phyloP scores from a whole-genome alignment of 2,329 filamentous ascomycete genomes.

The Aureobasidium musti region DNA sequence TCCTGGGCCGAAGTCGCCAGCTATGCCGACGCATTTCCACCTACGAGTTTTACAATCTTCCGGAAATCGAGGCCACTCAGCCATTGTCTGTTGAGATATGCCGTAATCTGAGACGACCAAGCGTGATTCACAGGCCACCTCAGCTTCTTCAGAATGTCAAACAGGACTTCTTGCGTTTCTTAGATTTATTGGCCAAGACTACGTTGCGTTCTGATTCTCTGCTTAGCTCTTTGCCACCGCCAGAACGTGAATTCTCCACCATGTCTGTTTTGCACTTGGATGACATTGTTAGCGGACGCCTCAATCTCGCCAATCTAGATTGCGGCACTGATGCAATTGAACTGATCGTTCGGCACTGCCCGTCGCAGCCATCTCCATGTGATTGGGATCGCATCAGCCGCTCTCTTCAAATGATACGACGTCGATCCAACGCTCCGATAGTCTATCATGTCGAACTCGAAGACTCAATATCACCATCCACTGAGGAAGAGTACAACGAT shows the following conservation, averaged over 20 bases:
- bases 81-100: background rate
- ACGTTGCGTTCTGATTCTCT: background rate
- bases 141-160: slow-evolving; percentile 16
- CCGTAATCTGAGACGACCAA: background rate
- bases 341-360: slow-evolving; percentile 1
- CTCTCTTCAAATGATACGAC: slow-evolving; percentile 7
- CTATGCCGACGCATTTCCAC: slow-evolving; percentile 69
- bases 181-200: background rate
- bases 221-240: background rate
- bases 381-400: slow-evolving; percentile 8
- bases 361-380: background rate
- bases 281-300: background rate
- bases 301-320: background rate
- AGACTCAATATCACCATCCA: background rate
- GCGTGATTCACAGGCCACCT: background rate
- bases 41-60: slow-evolving; percentile 75
- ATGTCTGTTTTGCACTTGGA: background rate
- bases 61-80: slow-evolving; percentile 48
- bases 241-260: slow-evolving; percentile 8
- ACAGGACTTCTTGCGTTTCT: slow-evolving; percentile 14
- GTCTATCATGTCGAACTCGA: slow-evolving; percentile 7
- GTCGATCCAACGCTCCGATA: background rate
- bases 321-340: slow-evolving; percentile 16
- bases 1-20: slow-evolving; percentile 59
- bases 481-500: background rate